Percentiles rank a stretch among this genome's conserved stretches.
These are phyloP conservation scores for Sesbania bispinosa DNA, from an alignment of 306 rosid species.

Conservation along the genomic window DNA sequence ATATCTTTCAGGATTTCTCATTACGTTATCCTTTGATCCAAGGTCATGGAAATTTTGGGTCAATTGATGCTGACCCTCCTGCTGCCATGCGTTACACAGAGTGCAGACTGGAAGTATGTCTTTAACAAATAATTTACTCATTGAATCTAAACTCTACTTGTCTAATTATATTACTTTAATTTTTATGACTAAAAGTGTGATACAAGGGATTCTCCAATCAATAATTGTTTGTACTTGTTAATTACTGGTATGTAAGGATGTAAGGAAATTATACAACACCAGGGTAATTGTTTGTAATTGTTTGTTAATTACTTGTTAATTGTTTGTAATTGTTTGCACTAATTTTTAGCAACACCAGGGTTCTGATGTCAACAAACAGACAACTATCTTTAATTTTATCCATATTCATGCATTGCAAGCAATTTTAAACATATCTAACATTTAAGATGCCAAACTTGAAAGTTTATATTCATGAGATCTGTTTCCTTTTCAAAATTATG, in stretches of 20 bases:
- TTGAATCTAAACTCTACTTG: conserved; percentile 12
- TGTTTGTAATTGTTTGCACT: no score
- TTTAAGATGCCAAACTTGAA: not conserved
- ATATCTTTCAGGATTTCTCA: conserved; percentile 73
- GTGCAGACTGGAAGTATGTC: conserved; percentile 85
- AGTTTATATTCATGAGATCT: not conserved
- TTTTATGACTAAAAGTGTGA: conserved; percentile 10
- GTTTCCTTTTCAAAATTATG: conserved; percentile 7
- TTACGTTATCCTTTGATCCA: conserved; percentile 77
- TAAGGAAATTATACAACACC: no score
- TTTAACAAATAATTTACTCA: not conserved
- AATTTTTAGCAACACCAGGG: no score
- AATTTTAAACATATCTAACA: not conserved
- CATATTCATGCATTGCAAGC: not conserved
- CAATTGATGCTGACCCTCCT: conserved; percentile 95
- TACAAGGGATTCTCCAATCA: conserved; percentile 5
- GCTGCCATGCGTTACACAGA: conserved; percentile 99
- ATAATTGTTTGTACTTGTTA: not conserved
- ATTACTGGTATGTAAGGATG: not conserved
- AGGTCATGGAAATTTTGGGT: conserved; percentile 99
- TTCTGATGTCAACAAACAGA: not conserved
- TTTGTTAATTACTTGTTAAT: no score
- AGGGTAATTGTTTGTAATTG: no score
- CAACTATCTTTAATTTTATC: not conserved
- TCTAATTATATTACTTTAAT: not conserved